phyloP scores from a whole-genome alignment of 768 basidiomycete species.

The Boletellus ananas region DNA sequence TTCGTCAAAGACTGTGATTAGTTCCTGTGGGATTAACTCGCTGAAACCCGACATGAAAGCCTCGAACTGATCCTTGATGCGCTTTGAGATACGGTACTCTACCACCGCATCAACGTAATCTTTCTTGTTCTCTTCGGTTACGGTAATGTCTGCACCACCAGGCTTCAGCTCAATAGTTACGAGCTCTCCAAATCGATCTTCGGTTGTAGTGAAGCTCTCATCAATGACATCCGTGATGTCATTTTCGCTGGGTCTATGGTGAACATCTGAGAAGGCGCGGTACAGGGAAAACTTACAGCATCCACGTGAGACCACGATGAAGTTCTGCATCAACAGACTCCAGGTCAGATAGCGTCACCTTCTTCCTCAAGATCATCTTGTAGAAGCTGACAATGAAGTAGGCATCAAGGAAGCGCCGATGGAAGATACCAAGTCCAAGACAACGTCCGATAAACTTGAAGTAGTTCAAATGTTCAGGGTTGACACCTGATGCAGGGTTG shows the following conservation, averaged over 20 bases:
- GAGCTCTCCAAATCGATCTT: constrained; percentile 98
- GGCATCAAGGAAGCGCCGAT: constrained; percentile 96
- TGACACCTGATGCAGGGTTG: constrained; percentile 96
- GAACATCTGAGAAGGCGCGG: constrained; percentile 3
- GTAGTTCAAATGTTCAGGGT: constrained; percentile 99
- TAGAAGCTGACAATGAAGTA: constrained; percentile 99
- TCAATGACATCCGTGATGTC: constrained; percentile 98
- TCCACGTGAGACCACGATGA: constrained; percentile 95
- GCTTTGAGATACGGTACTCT: constrained; percentile 95
- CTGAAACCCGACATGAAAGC: constrained; percentile 99
- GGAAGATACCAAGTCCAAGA: constrained; percentile 96
- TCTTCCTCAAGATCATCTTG: constrained; percentile 99
- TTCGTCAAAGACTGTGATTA: constrained; percentile 98
- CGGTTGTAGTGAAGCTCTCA: constrained; percentile 94
- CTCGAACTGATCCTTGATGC: constrained; percentile 98
- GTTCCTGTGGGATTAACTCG: constrained; percentile 96
- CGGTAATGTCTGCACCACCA: constrained; percentile 78
- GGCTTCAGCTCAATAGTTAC: constrained; percentile 94
- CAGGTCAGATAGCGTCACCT: constrained; percentile 88
- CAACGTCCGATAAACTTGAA: constrained; percentile 99
- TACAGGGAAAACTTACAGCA: constrained; percentile 65
- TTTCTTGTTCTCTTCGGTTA: constrained; percentile 98
- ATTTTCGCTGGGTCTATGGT: constrained; percentile 66
- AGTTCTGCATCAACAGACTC: constrained; percentile 97
- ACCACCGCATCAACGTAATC: constrained; percentile 95